These are phyloP conservation scores for Ustilago sp. DNA, from an alignment of 1,284 basidiomycete species.

Conservation along the genomic window DNA sequence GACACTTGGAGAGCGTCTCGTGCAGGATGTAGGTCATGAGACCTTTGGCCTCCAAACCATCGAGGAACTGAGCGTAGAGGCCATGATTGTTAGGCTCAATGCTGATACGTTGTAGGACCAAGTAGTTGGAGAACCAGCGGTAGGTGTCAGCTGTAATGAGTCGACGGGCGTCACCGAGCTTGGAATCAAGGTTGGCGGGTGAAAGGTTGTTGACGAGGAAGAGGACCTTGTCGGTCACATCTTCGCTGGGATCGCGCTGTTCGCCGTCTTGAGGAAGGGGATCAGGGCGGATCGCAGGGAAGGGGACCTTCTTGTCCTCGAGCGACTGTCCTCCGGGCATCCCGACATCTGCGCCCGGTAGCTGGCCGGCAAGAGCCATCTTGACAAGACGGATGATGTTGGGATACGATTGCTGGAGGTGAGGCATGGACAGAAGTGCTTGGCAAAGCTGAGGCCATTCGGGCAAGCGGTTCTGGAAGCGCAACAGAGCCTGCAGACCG, in stretches of 20 bases:
- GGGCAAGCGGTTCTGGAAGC: conserved; percentile 86
- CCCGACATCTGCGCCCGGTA: conserved; percentile 34
- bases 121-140: conserved; percentile 95
- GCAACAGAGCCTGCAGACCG: conserved; percentile 87
- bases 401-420: conserved; percentile 86
- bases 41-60: conserved; percentile 74
- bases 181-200: conserved; percentile 88
- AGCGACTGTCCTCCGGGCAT: conserved; percentile 38
- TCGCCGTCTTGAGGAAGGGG: conserved; percentile 69
- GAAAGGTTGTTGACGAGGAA: conserved; percentile 99
- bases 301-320: conserved; percentile 69
- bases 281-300: conserved; percentile 70
- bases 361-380: conserved; percentile 52
- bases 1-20: conserved; percentile 83
- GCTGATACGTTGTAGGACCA: conserved; percentile 94
- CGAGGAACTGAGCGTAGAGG: conserved; percentile 92
- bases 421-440: conserved; percentile 86
- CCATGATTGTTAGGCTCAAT: conserved; percentile 97
- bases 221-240: conserved; percentile 90
- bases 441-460: conserved; percentile 96
- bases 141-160: conserved; percentile 60
- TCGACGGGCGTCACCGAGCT: conserved; percentile 64
- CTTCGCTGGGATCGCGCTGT: conserved; percentile 79
- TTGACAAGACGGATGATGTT: conserved; percentile 74
- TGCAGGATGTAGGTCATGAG: conserved; percentile 78